These are phyloP conservation scores for Aechmea fasciata DNA, from an alignment of 176 grass and related monocot species.

Conservation along the genomic window DNA sequence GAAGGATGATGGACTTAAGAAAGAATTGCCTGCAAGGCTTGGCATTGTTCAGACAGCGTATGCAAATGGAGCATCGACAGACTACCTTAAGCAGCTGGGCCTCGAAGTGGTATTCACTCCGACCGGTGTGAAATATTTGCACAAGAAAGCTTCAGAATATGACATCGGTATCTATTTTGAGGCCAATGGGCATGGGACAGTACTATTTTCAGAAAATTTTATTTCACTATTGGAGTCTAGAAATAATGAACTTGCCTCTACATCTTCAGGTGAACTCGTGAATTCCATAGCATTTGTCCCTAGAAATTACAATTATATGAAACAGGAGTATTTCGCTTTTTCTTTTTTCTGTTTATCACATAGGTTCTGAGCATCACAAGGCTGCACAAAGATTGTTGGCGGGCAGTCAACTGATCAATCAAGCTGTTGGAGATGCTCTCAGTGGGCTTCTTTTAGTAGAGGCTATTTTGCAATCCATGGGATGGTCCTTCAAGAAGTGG, in stretches of 20 bases:
- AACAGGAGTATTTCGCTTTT: not conserved
- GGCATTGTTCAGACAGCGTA: slow-evolving; percentile 89
- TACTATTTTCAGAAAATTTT: slow-evolving; percentile 62
- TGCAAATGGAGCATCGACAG: slow-evolving; percentile 82
- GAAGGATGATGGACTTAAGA: slow-evolving; percentile 13
- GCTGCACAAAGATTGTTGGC: slow-evolving; percentile 66
- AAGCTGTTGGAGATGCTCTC: slow-evolving; percentile 83
- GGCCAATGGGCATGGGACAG: slow-evolving; percentile 86
- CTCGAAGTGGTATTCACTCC: slow-evolving; percentile 75
- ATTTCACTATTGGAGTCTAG: slow-evolving; percentile 35
- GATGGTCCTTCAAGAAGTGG: slow-evolving; percentile 85
- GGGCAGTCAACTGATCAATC: slow-evolving; percentile 73
- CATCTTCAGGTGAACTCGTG: slow-evolving; percentile 30
- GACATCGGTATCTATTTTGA: slow-evolving; percentile 96
- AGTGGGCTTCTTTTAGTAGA: slow-evolving; percentile 86
- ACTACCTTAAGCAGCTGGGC: slow-evolving; percentile 55
- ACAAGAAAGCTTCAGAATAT: slow-evolving; percentile 78
- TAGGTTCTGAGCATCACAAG: slow-evolving; percentile 45
- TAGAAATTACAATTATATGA: not conserved
- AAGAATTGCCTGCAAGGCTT: slow-evolving; percentile 47
- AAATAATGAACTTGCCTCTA: slow-evolving; percentile 26
- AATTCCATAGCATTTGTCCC: not conserved
- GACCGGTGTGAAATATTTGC: slow-evolving; percentile 90
- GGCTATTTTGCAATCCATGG: slow-evolving; percentile 67
- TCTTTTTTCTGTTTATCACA: not conserved